phyloP scores from a whole-genome alignment of 2,329 filamentous ascomycete genomes.

The Berkeleyomyces basicola region DNA sequence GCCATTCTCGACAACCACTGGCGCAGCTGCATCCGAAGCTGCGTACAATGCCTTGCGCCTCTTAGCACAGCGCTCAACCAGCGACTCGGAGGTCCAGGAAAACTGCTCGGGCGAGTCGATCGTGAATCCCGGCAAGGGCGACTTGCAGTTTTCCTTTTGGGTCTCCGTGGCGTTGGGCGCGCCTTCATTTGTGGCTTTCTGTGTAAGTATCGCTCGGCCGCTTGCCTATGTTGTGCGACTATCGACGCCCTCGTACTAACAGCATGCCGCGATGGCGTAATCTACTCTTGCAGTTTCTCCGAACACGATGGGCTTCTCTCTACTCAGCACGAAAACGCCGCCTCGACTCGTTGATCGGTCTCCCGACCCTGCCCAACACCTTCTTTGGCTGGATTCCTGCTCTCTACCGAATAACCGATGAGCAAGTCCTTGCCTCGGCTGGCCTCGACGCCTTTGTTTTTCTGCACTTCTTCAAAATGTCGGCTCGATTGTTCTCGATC shows the following conservation, averaged over 20 bases:
- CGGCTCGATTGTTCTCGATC: conserved; percentile 62
- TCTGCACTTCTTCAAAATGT: conserved; percentile 89
- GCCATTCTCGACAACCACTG: conserved; percentile 1
- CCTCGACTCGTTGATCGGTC: conserved; percentile 36
- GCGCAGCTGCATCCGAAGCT: conserved; percentile 8
- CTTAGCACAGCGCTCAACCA: neutral
- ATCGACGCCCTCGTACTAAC: neutral
- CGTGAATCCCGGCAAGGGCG: conserved; percentile 14
- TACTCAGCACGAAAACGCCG: conserved; percentile 80
- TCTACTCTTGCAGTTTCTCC: conserved; percentile 44
- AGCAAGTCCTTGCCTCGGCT: conserved; percentile 76
- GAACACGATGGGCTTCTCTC: conserved; percentile 78
- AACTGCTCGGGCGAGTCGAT: conserved; percentile 14
- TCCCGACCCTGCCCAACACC: conserved; percentile 67
- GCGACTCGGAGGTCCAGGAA: conserved; percentile 7
- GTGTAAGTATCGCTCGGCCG: conserved; percentile 33
- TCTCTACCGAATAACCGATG: conserved; percentile 69
- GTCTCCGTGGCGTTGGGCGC: conserved; percentile 54
- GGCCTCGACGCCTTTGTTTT: conserved; percentile 95
- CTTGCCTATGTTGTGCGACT: neutral
- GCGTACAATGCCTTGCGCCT: conserved; percentile 6
- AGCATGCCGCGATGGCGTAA: neutral
- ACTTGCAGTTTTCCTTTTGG: conserved; percentile 15
- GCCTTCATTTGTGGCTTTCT: conserved; percentile 59
- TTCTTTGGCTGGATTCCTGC: conserved; percentile 89